These are phyloP conservation scores for Rhodotorula sphaerocarpa DNA, from an alignment of 768 basidiomycete species.

Conservation along the genomic window DNA sequence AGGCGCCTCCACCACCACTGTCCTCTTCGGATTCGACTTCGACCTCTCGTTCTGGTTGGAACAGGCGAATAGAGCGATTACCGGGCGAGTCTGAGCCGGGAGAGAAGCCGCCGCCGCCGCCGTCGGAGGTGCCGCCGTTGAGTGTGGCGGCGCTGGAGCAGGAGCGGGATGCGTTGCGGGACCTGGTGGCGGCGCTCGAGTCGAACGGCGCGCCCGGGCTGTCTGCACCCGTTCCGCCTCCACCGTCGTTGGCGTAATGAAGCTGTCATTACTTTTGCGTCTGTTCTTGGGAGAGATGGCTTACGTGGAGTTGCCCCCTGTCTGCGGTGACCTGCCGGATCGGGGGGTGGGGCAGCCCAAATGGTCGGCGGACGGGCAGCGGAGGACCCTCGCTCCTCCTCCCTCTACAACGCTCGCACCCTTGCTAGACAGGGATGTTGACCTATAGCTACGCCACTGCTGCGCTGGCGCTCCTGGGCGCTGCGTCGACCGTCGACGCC, in stretches of 20 bases:
- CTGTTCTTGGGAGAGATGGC: no score
- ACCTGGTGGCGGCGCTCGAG: conserved; percentile 12
- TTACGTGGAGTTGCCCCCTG: no score
- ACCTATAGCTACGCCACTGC: conserved; percentile 7
- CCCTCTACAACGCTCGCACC: not conserved
- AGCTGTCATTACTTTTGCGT: no score
- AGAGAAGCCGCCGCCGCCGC: no score
- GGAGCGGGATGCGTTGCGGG: conserved; percentile 28
- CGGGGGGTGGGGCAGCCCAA: no score
- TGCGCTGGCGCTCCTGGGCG: conserved; percentile 28
- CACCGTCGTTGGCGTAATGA: no score
- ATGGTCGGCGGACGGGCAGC: no score
- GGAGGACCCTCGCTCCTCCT: not conserved
- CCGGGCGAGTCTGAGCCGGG: not conserved
- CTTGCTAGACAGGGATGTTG: conserved; percentile 1
- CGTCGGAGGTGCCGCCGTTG: not conserved
- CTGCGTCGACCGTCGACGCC: conserved; percentile 41
- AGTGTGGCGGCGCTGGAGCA: conserved; percentile 21
- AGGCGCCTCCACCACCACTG: no score
- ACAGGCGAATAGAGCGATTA: not conserved
- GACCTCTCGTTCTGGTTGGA: not conserved
- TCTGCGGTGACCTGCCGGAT: no score
- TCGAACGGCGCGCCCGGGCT: no score
- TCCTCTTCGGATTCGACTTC: no score
- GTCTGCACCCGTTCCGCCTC: no score